Conservation (phyloP, 768 basidiomycete genomes). For the Pisolithus albus region DNA sequence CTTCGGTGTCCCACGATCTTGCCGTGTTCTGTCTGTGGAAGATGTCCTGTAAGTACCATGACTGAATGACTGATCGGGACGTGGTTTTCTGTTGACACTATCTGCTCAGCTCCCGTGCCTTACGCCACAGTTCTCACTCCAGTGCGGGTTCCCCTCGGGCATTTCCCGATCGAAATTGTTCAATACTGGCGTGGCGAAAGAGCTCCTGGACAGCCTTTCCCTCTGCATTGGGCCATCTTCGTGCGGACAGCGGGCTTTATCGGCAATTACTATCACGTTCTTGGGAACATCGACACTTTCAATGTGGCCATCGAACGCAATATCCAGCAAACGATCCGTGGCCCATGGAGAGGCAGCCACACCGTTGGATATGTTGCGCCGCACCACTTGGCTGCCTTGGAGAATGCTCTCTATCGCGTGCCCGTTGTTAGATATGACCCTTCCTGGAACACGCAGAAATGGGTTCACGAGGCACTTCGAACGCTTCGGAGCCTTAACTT, state of each 20-base stretch:
- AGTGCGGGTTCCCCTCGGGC: constrained; percentile 12
- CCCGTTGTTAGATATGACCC: constrained; percentile 15
- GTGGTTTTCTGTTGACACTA: neutral
- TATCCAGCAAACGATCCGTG: constrained; percentile 1
- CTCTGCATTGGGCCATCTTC: constrained; percentile 27
- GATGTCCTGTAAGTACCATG: constrained; percentile 1
- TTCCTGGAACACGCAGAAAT: constrained; percentile 23
- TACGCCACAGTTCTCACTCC: constrained; percentile 5
- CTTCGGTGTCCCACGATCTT: neutral
- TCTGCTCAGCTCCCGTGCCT: neutral
- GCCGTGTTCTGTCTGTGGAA: neutral
- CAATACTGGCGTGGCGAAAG: constrained; percentile 25
- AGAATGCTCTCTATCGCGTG: constrained; percentile 5
- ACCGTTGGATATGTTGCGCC: constrained; percentile 18
- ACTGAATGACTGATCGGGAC: neutral
- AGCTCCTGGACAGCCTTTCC: constrained; percentile 5
- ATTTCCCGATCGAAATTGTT: constrained; percentile 19
- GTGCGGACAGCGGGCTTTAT: constrained; percentile 15
- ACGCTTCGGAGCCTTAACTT: constrained; percentile 5
- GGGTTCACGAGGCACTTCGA: constrained; percentile 20
- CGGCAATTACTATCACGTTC: constrained; percentile 24
- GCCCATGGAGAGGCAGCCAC: constrained; percentile 21
- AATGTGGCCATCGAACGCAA: constrained; percentile 9
- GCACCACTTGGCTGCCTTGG: constrained; percentile 9
- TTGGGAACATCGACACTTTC: constrained; percentile 21